Percentiles rank a stretch among this genome's conserved stretches.
Evolutionary conservation across 1,284 basidiomycete species (phyloP).

Genomic region (Tilletia setariae): DNA sequence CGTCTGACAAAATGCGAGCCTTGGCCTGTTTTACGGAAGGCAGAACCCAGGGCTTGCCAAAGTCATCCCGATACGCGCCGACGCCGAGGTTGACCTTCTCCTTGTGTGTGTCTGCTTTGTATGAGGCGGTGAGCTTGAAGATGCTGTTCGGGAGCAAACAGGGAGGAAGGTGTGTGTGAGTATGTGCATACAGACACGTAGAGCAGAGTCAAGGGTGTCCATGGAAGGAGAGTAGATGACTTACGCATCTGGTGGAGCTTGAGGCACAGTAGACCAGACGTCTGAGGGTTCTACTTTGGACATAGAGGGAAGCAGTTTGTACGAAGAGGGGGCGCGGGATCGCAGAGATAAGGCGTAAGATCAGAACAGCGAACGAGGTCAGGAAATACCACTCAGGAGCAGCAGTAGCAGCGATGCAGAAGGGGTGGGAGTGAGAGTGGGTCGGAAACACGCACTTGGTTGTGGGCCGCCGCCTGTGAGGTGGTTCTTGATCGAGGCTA

Average conservation of each 20-base stretch:
- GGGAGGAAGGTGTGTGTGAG: neutral
- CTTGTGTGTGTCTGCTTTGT: constrained; percentile 74
- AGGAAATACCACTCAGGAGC: neutral
- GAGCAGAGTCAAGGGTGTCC: neutral
- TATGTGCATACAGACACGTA: neutral
- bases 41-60: constrained; percentile 57
- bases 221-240: neutral
- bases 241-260: constrained; percentile 16
- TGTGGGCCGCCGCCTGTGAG: neutral
- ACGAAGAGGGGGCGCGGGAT: too few species aligned
- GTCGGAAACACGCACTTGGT: neutral
- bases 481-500: constrained; percentile 13
- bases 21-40: constrained; percentile 66
- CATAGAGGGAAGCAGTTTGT: neutral
- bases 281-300: constrained; percentile 14
- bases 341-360: too few species aligned
- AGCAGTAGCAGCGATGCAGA: neutral
- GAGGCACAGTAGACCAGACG: constrained; percentile 13
- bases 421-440: neutral
- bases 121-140: constrained; percentile 84
- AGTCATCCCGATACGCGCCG: constrained; percentile 57
- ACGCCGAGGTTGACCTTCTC: constrained; percentile 85
- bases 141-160: constrained; percentile 57
- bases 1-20: constrained; percentile 67
- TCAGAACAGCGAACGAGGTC: neutral